Base-by-base conservation (phyloP, 2,329 filamentous ascomycete genomes). In the Chalaropsis ovoidea region DNA sequence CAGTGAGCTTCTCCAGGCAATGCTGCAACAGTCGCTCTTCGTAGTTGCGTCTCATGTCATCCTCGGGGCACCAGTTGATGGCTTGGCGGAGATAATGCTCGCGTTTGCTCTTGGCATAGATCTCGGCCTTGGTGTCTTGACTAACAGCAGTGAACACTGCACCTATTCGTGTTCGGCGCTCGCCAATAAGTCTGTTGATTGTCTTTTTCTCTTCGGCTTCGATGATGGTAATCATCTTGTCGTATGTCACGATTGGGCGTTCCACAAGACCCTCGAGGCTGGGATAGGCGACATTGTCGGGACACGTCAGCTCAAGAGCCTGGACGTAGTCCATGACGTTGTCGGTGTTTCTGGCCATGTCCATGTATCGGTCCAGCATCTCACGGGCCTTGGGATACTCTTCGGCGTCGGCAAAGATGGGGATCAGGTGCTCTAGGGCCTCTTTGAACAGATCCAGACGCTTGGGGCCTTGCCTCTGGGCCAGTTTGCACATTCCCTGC, bases 11-110 rank as follows among this genome's bases (percentile, higher is more conserved):
- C 66, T 96, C 91, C 70, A 92, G 87, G 68, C 87, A 89, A 72
- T 92, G 84, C 68, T 87, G 83, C 2, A 99, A 76, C 15, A 96
- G 79, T 76, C 93, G 97, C 74, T 97, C 92, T 73, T 99, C 95
- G 69, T 93, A 95, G 45, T 82, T 81, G 45, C 93, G 86, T 58
- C 94, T 84, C 42, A 90, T 74, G 24, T 93, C 89, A 72, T 99
- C 94, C 71, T 97, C 90, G 66, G 79, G 83, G 10, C 87, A 87
- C 94, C 94, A 99, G 72, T 96, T 86, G 72, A 96, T 92, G 62
- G 96, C 81, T 63, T 90, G 82, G 66, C 84, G 83, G 72, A 96
- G 97, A 58, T 95, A 77, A 43, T 85, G 78, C 71, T 92, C 90
- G n/a, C 99, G 77, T 67, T 85, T 81, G 74, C 90, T 96, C 68